These are phyloP conservation scores for Raphanus hybrid DNA, from an alignment of 441 rosid species.

Conservation along the genomic window DNA sequence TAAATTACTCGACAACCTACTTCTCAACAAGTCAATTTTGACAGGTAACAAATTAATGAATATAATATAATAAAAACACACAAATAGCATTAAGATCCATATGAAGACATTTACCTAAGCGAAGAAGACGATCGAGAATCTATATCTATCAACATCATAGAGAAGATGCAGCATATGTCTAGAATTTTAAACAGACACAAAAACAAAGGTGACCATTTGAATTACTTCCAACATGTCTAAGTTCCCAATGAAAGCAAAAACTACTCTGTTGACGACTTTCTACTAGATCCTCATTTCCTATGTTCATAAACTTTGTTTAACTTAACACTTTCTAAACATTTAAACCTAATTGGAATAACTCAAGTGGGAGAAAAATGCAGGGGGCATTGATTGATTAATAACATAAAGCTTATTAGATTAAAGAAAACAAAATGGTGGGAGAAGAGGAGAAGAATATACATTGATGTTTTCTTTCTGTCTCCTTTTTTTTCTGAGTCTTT, in stretches of 20 bases:
- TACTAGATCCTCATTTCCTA: conserved; percentile 14
- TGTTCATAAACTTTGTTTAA: not conserved
- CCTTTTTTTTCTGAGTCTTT: conserved; percentile 28
- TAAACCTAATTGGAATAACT: conserved; percentile 20
- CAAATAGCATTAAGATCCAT: conserved; percentile 16
- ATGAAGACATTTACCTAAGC: not conserved
- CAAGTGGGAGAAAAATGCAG: conserved; percentile 14
- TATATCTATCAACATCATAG: not conserved
- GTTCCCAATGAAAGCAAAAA: conserved; percentile 10
- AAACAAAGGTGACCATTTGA: not conserved
- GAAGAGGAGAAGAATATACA: conserved; percentile 55
- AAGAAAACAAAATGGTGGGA: conserved; percentile 27
- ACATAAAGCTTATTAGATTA: conserved; percentile 30
- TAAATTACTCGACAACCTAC: conserved; percentile 26
- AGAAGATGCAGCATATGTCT: not conserved
- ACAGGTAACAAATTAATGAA: conserved; percentile 1
- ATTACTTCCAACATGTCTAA: not conserved
- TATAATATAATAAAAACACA: not conserved
- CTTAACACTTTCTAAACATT: conserved; percentile 7
- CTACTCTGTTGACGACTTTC: not conserved
- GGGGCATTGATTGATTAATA: conserved; percentile 25
- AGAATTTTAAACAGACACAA: not conserved
- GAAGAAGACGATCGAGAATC: not conserved
- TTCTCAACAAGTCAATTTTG: not conserved
- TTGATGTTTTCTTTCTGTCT: conserved; percentile 19